Evolutionary conservation across 768 basidiomycete species (phyloP).

Genomic region (Chalciporus pseudorubinellus): DNA sequence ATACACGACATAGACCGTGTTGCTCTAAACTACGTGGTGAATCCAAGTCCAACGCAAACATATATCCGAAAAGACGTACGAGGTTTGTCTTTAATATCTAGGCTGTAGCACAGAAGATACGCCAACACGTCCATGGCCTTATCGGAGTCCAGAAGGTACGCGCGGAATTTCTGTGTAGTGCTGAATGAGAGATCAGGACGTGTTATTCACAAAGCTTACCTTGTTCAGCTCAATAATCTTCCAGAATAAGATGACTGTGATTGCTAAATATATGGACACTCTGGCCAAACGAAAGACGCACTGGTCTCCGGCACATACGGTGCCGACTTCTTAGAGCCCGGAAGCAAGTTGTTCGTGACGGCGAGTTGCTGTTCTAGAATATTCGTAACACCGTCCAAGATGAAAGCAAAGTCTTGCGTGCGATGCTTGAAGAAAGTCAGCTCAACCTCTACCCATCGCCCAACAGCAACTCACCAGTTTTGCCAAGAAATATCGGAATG

Average conservation of each 20-base stretch:
- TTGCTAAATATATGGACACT: conserved; percentile 6
- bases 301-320: conserved; percentile 82
- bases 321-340: conserved; percentile 80
- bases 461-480: conserved; percentile 57
- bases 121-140: conserved; percentile 74
- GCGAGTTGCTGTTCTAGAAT: conserved; percentile 76
- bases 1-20: conserved; percentile 83
- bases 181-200: not conserved
- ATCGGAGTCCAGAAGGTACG: conserved; percentile 78
- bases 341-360: conserved; percentile 69
- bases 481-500: conserved; percentile 88
- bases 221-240: conserved; percentile 92
- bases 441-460: conserved; percentile 2
- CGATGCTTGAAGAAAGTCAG: conserved; percentile 62
- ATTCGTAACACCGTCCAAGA: conserved; percentile 66
- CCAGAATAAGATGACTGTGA: conserved; percentile 78
- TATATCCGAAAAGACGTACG: conserved; percentile 46
- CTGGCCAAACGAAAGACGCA: conserved; percentile 37
- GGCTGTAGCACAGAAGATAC: conserved; percentile 73
- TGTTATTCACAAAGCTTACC: conserved; percentile 39
- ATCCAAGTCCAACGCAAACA: conserved; percentile 1
- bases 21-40: conserved; percentile 56
- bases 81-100: conserved; percentile 93
- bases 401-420: conserved; percentile 82
- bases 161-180: conserved; percentile 78